phyloP scores from a whole-genome alignment of 176 grass and related monocot genomes.

The Aegilops bicornis region DNA sequence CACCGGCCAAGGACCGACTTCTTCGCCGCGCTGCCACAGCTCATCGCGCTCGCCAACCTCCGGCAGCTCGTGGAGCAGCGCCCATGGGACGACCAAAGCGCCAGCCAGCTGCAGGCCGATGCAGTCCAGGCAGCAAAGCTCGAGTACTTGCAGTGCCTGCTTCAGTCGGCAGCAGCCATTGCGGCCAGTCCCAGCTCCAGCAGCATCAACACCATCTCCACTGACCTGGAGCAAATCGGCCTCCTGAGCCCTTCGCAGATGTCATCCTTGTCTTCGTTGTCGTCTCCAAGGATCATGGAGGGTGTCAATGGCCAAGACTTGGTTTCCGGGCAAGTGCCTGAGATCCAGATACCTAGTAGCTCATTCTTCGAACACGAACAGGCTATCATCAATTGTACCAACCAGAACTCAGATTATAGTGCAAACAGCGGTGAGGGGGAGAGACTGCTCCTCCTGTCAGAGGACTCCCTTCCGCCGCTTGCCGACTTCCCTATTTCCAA shows the following conservation, averaged over 20 bases:
- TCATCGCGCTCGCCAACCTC: constrained; percentile 77
- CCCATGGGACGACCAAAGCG: constrained; percentile 59
- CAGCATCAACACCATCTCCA: constrained; percentile 36
- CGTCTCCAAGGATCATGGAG: constrained; percentile 38
- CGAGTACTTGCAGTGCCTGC: constrained; percentile 59
- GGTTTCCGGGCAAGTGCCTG: constrained; percentile 24
- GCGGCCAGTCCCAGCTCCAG: constrained; percentile 38
- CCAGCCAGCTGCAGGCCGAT: constrained; percentile 61
- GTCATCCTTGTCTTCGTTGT: constrained; percentile 53
- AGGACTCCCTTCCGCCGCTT: constrained; percentile 70
- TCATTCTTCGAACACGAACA: constrained; percentile 45
- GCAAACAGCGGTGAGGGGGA: constrained; percentile 36
- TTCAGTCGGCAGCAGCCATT: constrained; percentile 44
- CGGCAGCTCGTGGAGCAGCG: constrained; percentile 68
- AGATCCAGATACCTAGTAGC: constrained; percentile 54
- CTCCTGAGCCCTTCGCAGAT: constrained; percentile 60
- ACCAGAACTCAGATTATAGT: constrained; percentile 30
- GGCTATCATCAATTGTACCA: constrained; percentile 31
- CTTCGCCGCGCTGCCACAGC: constrained; percentile 78
- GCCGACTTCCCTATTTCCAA: constrained; percentile 65
- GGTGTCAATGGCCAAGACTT: constrained; percentile 36
- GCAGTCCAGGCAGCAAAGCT: constrained; percentile 58
- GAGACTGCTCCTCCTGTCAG: constrained; percentile 44
- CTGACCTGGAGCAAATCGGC: constrained; percentile 57
- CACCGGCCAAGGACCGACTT: constrained; percentile 87